Conservation (phyloP, 139 green algal genomes). For the Chlamydomonas schloesseri region DNA sequence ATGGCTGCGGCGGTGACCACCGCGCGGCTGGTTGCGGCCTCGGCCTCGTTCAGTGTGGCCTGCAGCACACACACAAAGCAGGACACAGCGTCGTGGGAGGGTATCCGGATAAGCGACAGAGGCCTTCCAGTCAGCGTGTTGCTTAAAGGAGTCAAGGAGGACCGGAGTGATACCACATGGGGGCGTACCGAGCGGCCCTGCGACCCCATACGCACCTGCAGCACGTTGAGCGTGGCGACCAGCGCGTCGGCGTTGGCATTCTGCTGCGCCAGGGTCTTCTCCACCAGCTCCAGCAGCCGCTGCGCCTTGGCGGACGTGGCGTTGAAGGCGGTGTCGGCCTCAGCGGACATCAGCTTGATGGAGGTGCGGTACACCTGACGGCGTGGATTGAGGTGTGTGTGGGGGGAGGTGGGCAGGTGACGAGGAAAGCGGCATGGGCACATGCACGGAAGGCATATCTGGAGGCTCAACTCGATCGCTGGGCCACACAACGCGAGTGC, state of each 20-base stretch:
- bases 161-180: no score
- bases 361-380: not conserved
- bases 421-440: no score
- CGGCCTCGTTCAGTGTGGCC: not conserved
- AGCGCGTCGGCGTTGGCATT: not conserved
- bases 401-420: no score
- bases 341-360: not conserved
- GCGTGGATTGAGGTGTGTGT: not conserved
- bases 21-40: not conserved
- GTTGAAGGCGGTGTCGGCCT: not conserved
- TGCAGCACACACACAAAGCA: no score
- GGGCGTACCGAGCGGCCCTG: no score
- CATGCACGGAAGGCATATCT: not conserved
- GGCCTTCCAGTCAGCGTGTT: no score
- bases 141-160: no score
- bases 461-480: not conserved
- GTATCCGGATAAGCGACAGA: no score
- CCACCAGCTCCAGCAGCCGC: not conserved
- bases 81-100: no score
- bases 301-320: not conserved
- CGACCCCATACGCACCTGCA: constrained; percentile 26
- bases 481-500: no score
- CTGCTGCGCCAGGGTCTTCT: not conserved
- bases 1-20: not conserved
- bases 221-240: not conserved